These are phyloP conservation scores for Fusarium kyushuense DNA, from an alignment of 2,329 filamentous ascomycete species.

Conservation along the genomic window DNA sequence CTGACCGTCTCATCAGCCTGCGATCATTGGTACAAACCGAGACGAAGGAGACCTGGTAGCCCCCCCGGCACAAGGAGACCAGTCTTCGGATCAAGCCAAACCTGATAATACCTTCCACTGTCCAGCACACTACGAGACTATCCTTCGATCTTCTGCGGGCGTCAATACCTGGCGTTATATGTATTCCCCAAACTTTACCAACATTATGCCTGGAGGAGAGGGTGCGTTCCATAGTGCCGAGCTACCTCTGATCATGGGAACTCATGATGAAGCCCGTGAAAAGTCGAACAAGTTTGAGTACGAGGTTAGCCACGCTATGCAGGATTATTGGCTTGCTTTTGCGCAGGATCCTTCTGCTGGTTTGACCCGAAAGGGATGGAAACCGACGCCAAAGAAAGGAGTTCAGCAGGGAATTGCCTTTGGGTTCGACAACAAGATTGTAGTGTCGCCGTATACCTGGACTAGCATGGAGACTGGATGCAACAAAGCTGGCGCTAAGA, in stretches of 20 bases:
- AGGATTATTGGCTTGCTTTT: constrained; percentile 12
- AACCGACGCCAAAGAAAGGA: background rate
- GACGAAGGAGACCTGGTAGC: constrained; percentile 4
- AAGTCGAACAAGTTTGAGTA: constrained; percentile 11
- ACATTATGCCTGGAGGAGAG: constrained; percentile 12
- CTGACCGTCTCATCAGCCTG: constrained; percentile 1
- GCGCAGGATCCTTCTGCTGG: constrained; percentile 1
- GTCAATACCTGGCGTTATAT: constrained; percentile 15
- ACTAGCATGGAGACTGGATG: background rate
- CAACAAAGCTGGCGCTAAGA: constrained; percentile 3
- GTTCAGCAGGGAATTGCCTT: background rate
- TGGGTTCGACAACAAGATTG: constrained; percentile 1
- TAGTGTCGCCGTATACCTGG: background rate
- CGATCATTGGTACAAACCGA: constrained; percentile 8
- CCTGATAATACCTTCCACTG: constrained; percentile 5
- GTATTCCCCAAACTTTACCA: constrained; percentile 22
- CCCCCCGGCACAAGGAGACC: background rate
- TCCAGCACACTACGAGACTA: constrained; percentile 10
- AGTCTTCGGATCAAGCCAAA: background rate
- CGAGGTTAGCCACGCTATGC: constrained; percentile 9
- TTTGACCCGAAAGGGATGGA: background rate
- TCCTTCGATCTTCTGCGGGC: background rate
- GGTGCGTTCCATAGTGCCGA: constrained; percentile 7
- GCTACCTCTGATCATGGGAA: constrained; percentile 14
- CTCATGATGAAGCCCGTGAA: background rate